Evolutionary conservation across 495 filamentous ascomycete species (phyloP), one percentile per base, ranked within the genome.

Genomic region (Cercophora samala): DNA sequence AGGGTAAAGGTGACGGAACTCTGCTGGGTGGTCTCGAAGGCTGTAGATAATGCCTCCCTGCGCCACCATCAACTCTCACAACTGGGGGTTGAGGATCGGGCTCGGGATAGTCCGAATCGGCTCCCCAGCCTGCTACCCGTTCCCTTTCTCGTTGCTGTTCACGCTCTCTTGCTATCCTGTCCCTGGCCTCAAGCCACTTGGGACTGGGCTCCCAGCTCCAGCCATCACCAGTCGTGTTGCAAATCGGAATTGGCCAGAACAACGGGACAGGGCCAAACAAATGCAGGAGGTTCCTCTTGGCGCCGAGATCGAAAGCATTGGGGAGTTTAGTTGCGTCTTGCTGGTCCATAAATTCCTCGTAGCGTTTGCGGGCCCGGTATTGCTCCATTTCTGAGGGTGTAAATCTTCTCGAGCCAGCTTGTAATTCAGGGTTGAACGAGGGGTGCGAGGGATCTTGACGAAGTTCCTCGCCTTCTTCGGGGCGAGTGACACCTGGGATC

Each of bases 271-370:
- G 79, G 0, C 95, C 95, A 68, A 99, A 96, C 13, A 99, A 83
- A 74, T 95, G 89, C 3, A 80, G 68, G n/a, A 98, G 79, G 71
- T 99, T 99, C 15, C 83, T 83, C 42, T 82, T 82, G 81, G 87
- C 88, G 65, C 96, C 95, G 23, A 95, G 86, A 71, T 99, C 90
- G 71, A 99, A 99, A 15, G 96, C 93, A 72, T 92, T 92, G 2
- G 95, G 95, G 54, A 97, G 84, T 69, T 91, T 91, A 67, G 91
- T 88, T 37, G 86, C 89, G 71, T 96, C 92, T 73, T 91, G 84
- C 72, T 97, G 92, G 73, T 96, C 89, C 25, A 97, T 85, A 75
- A 97, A 98, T 52, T 89, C 84, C 69, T 94, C 86, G 76, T 98
- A 97, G 63, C 93, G 86, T 37, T 91, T 89, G 59, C 82, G 74